phyloP scores from a whole-genome alignment of 1,139 yeast species.

The Sporopachydermia cereana region DNA sequence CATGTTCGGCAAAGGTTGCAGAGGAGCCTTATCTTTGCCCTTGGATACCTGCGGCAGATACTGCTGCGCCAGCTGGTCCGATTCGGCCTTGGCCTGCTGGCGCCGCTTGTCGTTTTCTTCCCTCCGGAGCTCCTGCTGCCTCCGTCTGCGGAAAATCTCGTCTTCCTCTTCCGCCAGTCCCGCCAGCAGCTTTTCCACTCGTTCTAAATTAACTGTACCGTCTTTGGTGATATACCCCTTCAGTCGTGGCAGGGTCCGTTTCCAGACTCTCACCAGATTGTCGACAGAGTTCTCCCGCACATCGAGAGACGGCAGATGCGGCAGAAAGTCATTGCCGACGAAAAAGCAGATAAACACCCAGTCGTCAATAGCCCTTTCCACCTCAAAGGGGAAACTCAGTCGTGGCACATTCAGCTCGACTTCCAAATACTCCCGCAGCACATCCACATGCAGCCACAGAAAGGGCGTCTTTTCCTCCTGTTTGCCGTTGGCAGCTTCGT shows the following conservation, averaged over 20 bases:
- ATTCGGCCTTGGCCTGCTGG: constrained; percentile 33
- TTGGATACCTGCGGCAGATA: constrained; percentile 12
- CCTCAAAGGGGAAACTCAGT: constrained; percentile 63
- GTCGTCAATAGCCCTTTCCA: constrained; percentile 94
- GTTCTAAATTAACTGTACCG: constrained; percentile 63
- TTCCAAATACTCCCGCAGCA: constrained; percentile 77
- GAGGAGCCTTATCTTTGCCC: constrained; percentile 60
- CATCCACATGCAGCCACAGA: constrained; percentile 85
- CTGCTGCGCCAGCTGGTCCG: constrained; percentile 16
- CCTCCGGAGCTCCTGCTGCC: constrained; percentile 55
- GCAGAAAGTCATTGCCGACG: constrained; percentile 96
- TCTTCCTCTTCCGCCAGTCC: constrained; percentile 66
- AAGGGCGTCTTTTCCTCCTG: constrained; percentile 72
- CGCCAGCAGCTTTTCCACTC: constrained; percentile 61
- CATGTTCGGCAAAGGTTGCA: constrained; percentile 58
- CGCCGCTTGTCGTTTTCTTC: constrained; percentile 55
- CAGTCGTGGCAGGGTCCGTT: constrained; percentile 50
- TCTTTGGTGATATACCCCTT: constrained; percentile 81
- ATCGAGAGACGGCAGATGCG: constrained; percentile 89
- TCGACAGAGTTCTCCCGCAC: constrained; percentile 94
- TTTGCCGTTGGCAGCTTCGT: constrained; percentile 20
- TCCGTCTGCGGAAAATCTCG: constrained; percentile 61
- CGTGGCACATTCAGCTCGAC: constrained; percentile 68
- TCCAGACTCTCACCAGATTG: constrained; percentile 73
- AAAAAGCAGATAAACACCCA: constrained; percentile 99